Evolutionary conservation across 179 eudicot species (phyloP).

Genomic region (Drosera spatulata): DNA sequence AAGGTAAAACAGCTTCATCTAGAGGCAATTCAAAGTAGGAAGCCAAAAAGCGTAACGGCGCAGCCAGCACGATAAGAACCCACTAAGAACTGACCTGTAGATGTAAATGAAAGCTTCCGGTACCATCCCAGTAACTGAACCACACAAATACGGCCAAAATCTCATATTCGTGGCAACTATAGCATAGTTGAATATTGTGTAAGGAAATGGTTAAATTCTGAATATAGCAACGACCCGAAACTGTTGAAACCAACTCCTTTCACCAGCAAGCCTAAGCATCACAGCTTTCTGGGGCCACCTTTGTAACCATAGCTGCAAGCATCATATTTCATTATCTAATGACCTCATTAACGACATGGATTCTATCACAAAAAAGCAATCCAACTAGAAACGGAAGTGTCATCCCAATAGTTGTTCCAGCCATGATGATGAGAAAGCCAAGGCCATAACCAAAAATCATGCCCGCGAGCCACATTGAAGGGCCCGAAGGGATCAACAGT

Average conservation of each 20-base stretch:
- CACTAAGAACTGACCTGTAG: slow-evolving; percentile 47
- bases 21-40: not conserved
- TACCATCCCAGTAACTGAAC: slow-evolving; percentile 91
- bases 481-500: slow-evolving; percentile 80
- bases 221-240: slow-evolving; percentile 91
- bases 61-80: not conserved
- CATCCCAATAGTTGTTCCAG: slow-evolving; percentile 94
- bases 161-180: slow-evolving; percentile 78
- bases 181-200: slow-evolving; percentile 91
- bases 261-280: slow-evolving; percentile 78
- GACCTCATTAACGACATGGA: slow-evolving; percentile 40
- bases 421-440: slow-evolving; percentile 92
- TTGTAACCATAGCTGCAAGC: slow-evolving; percentile 73
- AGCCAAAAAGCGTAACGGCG: not conserved
- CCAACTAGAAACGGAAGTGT: slow-evolving; percentile 71
- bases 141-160: slow-evolving; percentile 94
- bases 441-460: slow-evolving; percentile 95
- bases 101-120: slow-evolving; percentile 96
- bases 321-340: not conserved
- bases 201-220: slow-evolving; percentile 91
- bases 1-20: too few relatives aligned
- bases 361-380: slow-evolving; percentile 62
- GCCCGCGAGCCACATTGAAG: slow-evolving; percentile 98
- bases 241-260: slow-evolving; percentile 86
- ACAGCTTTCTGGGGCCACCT: slow-evolving; percentile 98